Evolutionary conservation across 768 basidiomycete species (phyloP).

Genomic region (Gymnopilus dilepis): DNA sequence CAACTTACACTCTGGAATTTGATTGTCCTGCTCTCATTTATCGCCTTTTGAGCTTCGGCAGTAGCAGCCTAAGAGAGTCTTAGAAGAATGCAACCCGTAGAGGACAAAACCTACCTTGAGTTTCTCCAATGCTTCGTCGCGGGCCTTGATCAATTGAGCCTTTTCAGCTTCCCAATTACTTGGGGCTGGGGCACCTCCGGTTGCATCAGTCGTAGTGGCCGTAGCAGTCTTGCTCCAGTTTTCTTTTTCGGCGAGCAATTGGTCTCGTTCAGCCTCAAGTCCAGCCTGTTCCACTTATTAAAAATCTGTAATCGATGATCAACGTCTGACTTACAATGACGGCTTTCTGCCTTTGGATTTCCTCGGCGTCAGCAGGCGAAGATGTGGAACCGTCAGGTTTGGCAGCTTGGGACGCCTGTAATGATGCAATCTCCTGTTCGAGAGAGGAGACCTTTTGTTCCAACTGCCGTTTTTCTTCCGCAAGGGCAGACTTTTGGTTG

Average conservation of each 20-base stretch:
- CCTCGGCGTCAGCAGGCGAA: conserved; percentile 22
- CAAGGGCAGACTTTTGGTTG: conserved; percentile 37
- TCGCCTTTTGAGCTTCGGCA: conserved; percentile 48
- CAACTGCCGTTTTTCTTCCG: conserved; percentile 43
- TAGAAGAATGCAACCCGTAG: conserved; percentile 1
- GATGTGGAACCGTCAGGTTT: conserved; percentile 24
- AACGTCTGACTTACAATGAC: conserved; percentile 37
- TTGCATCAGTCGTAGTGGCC: conserved; percentile 28
- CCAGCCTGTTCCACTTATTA: conserved; percentile 44
- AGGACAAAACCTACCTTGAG: conserved; percentile 49
- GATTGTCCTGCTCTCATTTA: conserved; percentile 48
- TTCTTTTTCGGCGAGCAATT: conserved; percentile 64
- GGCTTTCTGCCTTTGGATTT: conserved; percentile 38
- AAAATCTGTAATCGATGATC: not conserved
- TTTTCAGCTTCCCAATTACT: conserved; percentile 65
- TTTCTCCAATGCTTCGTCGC: conserved; percentile 63
- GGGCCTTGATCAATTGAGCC: conserved; percentile 56
- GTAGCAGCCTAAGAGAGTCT: conserved; percentile 30
- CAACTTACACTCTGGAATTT: conserved; percentile 46
- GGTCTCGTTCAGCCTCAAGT: conserved; percentile 65
- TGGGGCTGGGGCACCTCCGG: conserved; percentile 35
- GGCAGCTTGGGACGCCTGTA: conserved; percentile 30
- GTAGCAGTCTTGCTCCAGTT: conserved; percentile 40
- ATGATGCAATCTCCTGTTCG: conserved; percentile 40
- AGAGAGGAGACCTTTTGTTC: conserved; percentile 43